Evolutionary conservation across 257 asterid genomes (phyloP).

Genomic region (Thymus quinquecostatus): DNA sequence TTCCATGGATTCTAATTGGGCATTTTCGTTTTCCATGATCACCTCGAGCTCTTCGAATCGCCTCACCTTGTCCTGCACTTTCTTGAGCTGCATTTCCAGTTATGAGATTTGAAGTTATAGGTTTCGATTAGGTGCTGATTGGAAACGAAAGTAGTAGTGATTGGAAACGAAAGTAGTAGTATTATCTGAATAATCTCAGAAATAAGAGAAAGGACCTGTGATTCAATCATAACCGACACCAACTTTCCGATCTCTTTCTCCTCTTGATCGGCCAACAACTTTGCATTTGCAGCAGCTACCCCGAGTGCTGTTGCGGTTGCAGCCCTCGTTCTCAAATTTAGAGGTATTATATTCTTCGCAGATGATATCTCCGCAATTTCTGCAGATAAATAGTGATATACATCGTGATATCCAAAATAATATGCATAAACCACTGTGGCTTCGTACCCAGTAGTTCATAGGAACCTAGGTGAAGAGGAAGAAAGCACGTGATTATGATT

Average conservation of each 20-base stretch:
- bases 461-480: neutral
- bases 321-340: slow-evolving; percentile 73
- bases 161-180: neutral
- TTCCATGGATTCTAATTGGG: slow-evolving; percentile 58
- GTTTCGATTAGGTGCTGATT: neutral
- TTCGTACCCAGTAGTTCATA: slow-evolving; percentile 1
- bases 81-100: slow-evolving; percentile 52
- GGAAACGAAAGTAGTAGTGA: neutral
- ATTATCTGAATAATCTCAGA: neutral
- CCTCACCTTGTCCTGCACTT: slow-evolving; percentile 62
- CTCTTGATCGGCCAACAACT: slow-evolving; percentile 89
- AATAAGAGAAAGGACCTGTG: slow-evolving; percentile 57
- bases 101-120: neutral
- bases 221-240: slow-evolving; percentile 67
- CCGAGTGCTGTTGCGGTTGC: slow-evolving; percentile 92
- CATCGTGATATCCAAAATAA: slow-evolving; percentile 13
- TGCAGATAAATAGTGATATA: slow-evolving; percentile 34
- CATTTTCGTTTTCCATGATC: slow-evolving; percentile 63
- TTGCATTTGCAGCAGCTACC: slow-evolving; percentile 92
- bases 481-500: slow-evolving; percentile 1
- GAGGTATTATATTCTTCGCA: slow-evolving; percentile 56
- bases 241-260: slow-evolving; percentile 76
- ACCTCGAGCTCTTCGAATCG: slow-evolving; percentile 60
- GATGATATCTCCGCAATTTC: slow-evolving; percentile 43
- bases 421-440: slow-evolving; percentile 1